Evolutionary conservation across 2,329 filamentous ascomycete genomes (phyloP).

Genomic region (Pseudocercospora vitis): DNA sequence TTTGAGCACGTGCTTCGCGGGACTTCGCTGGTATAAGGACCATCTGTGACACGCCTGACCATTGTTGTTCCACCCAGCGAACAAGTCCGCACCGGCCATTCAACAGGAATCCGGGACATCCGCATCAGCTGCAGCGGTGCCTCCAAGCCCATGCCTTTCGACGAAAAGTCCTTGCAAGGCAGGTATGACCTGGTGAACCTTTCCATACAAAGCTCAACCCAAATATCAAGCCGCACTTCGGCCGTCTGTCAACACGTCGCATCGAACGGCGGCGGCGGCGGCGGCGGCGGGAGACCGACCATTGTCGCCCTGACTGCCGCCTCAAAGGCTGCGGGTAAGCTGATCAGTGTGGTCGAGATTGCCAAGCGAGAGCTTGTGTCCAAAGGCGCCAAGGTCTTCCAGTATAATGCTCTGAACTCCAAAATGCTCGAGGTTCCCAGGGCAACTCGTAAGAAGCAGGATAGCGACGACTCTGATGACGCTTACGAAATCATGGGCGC

Average conservation of each 20-base stretch:
- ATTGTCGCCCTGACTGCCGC: slow-evolving; percentile 45
- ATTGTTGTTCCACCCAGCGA: too few relatives aligned
- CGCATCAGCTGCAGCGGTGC: too few relatives aligned
- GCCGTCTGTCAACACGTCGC: slow-evolving; percentile 30
- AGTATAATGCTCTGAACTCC: slow-evolving; percentile 36
- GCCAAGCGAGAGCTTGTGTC: slow-evolving; percentile 41
- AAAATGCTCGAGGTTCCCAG: slow-evolving; percentile 30
- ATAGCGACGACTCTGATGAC: slow-evolving; percentile 28
- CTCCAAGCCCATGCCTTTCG: slow-evolving; percentile 27
- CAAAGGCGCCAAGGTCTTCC: slow-evolving; percentile 50
- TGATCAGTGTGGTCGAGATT: slow-evolving; percentile 68
- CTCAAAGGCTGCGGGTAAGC: slow-evolving; percentile 55
- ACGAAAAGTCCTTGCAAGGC: slow-evolving; percentile 21
- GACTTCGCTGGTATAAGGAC: background rate
- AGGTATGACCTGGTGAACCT: slow-evolving; percentile 31
- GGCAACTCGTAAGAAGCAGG: slow-evolving; percentile 14
- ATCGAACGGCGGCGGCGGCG: slow-evolving; percentile 5
- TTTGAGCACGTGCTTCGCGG: background rate
- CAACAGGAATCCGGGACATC: background rate
- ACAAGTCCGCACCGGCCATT: background rate
- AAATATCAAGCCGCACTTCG: slow-evolving; percentile 35
- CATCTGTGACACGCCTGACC: background rate
- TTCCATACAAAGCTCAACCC: slow-evolving; percentile 32
- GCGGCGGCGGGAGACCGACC: slow-evolving; percentile 30
- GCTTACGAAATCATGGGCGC: slow-evolving; percentile 34